Percentiles rank a stretch among this genome's conserved stretches.
Conservation (phyloP, 805 yeast species). For the Kodamaea jinghongensis region DNA sequence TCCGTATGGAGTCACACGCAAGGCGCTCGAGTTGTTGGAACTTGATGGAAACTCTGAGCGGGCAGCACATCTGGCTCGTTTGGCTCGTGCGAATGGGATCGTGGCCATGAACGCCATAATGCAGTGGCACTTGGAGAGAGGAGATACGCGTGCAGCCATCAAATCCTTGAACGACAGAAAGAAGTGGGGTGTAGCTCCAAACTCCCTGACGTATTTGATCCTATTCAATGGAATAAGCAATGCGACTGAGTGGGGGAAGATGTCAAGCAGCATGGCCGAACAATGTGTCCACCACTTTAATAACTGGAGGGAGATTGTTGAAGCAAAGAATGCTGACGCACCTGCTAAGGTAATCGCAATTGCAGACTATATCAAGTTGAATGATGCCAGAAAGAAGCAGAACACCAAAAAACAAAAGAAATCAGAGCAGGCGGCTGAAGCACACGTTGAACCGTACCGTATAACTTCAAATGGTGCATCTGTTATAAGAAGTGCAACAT, state of each 20-base stretch:
- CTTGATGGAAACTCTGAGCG: constrained; percentile 47
- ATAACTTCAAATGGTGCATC: neutral
- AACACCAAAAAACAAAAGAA: constrained; percentile 1
- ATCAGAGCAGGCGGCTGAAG: constrained; percentile 10
- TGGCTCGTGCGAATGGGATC: constrained; percentile 34
- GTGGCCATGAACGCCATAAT: constrained; percentile 66
- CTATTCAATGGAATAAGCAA: constrained; percentile 37
- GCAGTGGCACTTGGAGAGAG: constrained; percentile 44
- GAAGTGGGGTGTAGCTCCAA: constrained; percentile 57
- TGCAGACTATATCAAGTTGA: neutral
- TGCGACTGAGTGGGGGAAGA: constrained; percentile 32
- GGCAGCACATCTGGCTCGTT: constrained; percentile 49
- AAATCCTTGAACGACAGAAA: constrained; percentile 53
- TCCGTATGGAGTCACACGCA: constrained; percentile 52
- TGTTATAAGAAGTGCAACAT: constrained; percentile 10
- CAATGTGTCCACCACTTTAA: constrained; percentile 23
- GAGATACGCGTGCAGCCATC: constrained; percentile 47
- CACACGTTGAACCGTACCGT: constrained; percentile 7
- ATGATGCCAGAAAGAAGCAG: constrained; percentile 4
- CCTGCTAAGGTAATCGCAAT: constrained; percentile 13
- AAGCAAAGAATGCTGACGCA: constrained; percentile 8
- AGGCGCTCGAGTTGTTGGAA: constrained; percentile 50
- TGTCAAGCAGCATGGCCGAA: constrained; percentile 17
- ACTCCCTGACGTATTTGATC: constrained; percentile 42
- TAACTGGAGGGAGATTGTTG: constrained; percentile 20